Percentiles rank a stretch among this genome's conserved stretches.
These are phyloP conservation scores for Candida pini DNA, from an alignment of 805 yeast genomes.

Conservation along the genomic window DNA sequence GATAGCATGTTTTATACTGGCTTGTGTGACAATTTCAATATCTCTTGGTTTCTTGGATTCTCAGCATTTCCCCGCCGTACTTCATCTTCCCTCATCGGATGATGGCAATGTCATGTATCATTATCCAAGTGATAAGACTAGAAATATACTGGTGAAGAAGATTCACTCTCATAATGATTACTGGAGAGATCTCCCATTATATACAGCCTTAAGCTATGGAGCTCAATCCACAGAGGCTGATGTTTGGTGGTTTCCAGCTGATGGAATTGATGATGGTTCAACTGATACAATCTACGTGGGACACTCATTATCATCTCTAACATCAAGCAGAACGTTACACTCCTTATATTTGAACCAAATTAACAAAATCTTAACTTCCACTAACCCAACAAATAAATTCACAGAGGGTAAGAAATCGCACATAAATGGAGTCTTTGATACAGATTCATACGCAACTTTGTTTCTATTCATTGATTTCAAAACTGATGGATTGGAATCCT, in stretches of 20 bases:
- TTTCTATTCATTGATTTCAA: conserved; percentile 61
- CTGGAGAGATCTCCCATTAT: conserved; percentile 42
- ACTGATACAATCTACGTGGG: conserved; percentile 44
- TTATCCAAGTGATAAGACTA: conserved; percentile 26
- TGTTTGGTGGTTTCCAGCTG: conserved; percentile 38
- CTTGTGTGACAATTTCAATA: no score
- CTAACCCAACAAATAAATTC: conserved; percentile 33
- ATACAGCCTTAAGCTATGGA: conserved; percentile 41
- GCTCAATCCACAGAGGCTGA: conserved; percentile 47
- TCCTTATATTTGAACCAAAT: conserved; percentile 49
- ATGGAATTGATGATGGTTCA: conserved; percentile 23
- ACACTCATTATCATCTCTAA: conserved; percentile 45
- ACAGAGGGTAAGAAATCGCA: conserved; percentile 5
- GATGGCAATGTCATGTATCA: conserved; percentile 1
- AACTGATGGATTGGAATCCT: conserved; percentile 45
- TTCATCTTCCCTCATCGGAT: no score
- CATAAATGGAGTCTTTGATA: conserved; percentile 23
- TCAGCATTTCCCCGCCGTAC: no score
- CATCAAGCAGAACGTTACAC: conserved; percentile 38
- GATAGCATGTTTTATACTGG: no score
- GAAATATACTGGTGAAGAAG: conserved; percentile 34
- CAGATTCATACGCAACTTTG: conserved; percentile 44
- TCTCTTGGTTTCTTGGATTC: no score
- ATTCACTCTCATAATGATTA: conserved; percentile 54
- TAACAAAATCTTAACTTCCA: conserved; percentile 35